A percentile compares a stretch with the other conserved stretches of the same genome.
These are phyloP conservation scores for Cubamyces lactineus DNA, from an alignment of 768 basidiomycete genomes.

Conservation along the genomic window DNA sequence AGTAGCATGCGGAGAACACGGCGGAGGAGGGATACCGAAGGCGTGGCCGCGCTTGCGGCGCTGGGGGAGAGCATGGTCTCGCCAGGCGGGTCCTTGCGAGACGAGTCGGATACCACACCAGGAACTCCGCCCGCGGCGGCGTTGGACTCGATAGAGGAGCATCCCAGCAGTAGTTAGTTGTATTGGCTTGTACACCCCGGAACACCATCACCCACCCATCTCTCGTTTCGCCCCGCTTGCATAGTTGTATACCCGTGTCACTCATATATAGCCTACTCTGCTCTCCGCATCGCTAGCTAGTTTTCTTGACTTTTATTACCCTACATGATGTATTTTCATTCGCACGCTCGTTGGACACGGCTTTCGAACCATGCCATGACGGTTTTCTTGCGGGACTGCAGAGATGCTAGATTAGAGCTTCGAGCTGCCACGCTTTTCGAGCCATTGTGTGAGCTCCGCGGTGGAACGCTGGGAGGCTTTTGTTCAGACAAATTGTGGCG, in stretches of 20 bases:
- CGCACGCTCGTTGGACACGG: background rate
- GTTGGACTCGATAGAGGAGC: conserved; percentile 25
- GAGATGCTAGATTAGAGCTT: conserved; percentile 1
- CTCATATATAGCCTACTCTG: conserved; percentile 25
- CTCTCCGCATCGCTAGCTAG: conserved; percentile 24
- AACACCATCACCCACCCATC: background rate
- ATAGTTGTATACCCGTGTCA: conserved; percentile 24
- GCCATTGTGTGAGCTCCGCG: conserved; percentile 58
- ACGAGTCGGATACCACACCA: conserved; percentile 13
- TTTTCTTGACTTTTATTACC: conserved; percentile 11
- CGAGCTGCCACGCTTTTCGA: conserved; percentile 41
- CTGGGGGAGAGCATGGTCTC: conserved; percentile 17
- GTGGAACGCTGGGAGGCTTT: conserved; percentile 53
- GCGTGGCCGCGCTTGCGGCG: conserved; percentile 19
- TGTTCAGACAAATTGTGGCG: background rate
- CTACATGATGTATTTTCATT: conserved; percentile 21
- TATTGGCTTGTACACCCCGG: conserved; percentile 17
- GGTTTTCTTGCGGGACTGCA: too few species aligned
- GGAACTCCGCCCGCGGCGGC: conserved; percentile 14
- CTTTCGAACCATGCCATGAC: background rate
- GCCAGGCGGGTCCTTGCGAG: conserved; percentile 15
- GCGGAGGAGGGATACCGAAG: conserved; percentile 22
- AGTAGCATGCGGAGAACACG: conserved; percentile 26
- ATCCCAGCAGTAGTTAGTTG: conserved; percentile 20
- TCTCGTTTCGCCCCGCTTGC: conserved; percentile 11